A percentile compares a stretch with the other conserved stretches of the same genome.
Evolutionary conservation across 1,139 yeast genomes (phyloP).

Genomic region (Geotrichum klebahnii): DNA sequence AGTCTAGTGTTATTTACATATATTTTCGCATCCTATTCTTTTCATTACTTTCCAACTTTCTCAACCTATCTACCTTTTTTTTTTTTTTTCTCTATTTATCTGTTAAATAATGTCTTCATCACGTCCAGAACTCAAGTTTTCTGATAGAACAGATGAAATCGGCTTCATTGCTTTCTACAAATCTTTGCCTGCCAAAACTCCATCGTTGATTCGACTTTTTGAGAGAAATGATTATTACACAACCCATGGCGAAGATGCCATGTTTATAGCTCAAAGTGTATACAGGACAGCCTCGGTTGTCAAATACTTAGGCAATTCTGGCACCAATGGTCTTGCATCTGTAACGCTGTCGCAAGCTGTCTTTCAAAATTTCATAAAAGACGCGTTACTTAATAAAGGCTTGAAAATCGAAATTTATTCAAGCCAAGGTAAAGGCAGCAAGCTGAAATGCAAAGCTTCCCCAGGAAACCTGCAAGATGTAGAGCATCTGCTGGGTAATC

Average conservation of each 20-base stretch:
- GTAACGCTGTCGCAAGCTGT: slow-evolving; percentile 78
- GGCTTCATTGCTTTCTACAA: slow-evolving; percentile 59
- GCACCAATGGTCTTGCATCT: slow-evolving; percentile 53
- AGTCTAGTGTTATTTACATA: no score
- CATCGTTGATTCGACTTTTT: slow-evolving; percentile 57
- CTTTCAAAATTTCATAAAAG: slow-evolving; percentile 59
- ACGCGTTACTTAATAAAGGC: slow-evolving; percentile 66
- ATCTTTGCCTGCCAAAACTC: slow-evolving; percentile 44
- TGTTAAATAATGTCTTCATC: slow-evolving; percentile 38
- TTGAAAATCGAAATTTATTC: slow-evolving; percentile 73
- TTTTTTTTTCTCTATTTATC: not conserved
- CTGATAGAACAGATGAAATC: slow-evolving; percentile 59
- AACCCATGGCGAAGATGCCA: slow-evolving; percentile 71
- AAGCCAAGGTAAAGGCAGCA: slow-evolving; percentile 46
- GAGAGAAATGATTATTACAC: slow-evolving; percentile 78
- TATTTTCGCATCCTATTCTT: no score
- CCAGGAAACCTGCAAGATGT: slow-evolving; percentile 88
- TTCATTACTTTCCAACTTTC: no score
- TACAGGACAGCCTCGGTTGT: slow-evolving; percentile 79
- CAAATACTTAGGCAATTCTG: slow-evolving; percentile 48
- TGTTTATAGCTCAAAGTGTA: slow-evolving; percentile 71
- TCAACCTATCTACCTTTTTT: not conserved
- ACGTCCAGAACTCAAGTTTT: slow-evolving; percentile 69
- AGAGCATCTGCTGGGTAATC: slow-evolving; percentile 62
- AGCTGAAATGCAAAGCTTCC: slow-evolving; percentile 60